Percentiles rank a stretch among this genome's conserved stretches.
Conservation (phyloP, 2,329 filamentous ascomycete species). For the Raffaelea deltoideospora region DNA sequence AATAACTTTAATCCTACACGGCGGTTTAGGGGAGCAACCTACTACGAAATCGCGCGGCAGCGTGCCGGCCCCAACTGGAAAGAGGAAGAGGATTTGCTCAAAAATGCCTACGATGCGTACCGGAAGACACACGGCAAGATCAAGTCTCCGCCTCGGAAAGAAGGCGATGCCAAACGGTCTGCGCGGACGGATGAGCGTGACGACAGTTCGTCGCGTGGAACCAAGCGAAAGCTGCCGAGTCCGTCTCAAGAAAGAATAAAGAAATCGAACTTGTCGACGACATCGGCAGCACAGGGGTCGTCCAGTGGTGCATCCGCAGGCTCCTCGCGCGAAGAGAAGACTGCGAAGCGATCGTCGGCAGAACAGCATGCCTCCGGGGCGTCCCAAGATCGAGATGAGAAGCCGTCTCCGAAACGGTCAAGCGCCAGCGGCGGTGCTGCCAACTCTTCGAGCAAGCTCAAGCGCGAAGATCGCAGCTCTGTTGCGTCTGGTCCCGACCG, state of each 20-base stretch:
- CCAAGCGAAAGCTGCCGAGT: slow-evolving; percentile 33
- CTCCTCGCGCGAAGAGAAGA: slow-evolving; percentile 35
- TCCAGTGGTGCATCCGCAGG: too few species aligned
- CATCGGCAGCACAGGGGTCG: slow-evolving; percentile 23
- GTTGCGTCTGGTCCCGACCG: slow-evolving; percentile 34
- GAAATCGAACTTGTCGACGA: slow-evolving; percentile 17
- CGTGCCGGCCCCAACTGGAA: slow-evolving; percentile 80
- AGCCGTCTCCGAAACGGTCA: slow-evolving; percentile 31
- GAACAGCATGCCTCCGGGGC: slow-evolving; percentile 24
- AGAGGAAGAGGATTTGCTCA: slow-evolving; percentile 69
- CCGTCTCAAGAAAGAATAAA: slow-evolving; percentile 29
- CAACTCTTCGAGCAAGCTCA: slow-evolving; percentile 1
- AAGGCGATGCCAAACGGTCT: slow-evolving; percentile 26
- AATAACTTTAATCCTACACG: slow-evolving; percentile 69
- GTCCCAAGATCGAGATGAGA: too few species aligned
- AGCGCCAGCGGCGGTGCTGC: slow-evolving; percentile 10
- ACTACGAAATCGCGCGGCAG: slow-evolving; percentile 73
- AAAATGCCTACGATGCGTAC: slow-evolving; percentile 55
- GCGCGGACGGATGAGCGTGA: slow-evolving; percentile 29
- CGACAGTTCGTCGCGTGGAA: slow-evolving; percentile 20
- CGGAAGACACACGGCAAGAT: slow-evolving; percentile 36
- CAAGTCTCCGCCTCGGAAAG: slow-evolving; percentile 32
- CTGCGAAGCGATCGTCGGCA: slow-evolving; percentile 12
- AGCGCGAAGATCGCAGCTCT: slow-evolving; percentile 23
- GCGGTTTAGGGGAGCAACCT: slow-evolving; percentile 61